These are phyloP conservation scores for Populus euphratica DNA, from an alignment of 345 rosid species.

Conservation along the genomic window DNA sequence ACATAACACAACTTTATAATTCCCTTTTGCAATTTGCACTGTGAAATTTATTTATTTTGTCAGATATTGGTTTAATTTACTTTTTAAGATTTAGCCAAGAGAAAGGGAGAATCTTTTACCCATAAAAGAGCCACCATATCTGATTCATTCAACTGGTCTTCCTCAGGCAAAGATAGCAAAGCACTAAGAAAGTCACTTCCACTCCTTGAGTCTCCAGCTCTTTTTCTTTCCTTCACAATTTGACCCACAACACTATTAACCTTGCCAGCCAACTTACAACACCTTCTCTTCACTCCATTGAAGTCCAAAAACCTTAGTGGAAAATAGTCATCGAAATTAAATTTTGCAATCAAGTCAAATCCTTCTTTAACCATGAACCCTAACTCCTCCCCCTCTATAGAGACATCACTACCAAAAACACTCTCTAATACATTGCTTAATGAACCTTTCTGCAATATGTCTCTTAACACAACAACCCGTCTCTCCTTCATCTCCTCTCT, in stretches of 20 bases:
- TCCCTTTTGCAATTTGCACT: too few species aligned
- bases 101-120: constrained; percentile 35
- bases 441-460: constrained; percentile 42
- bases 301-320: constrained; percentile 50
- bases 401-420: constrained; percentile 39
- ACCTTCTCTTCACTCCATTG: constrained; percentile 55
- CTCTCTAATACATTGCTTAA: constrained; percentile 47
- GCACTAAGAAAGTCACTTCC: constrained; percentile 47
- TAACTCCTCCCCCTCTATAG: constrained; percentile 21
- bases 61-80: not conserved
- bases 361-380: constrained; percentile 53
- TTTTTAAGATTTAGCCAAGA: not conserved
- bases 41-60: too few species aligned
- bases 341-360: constrained; percentile 41
- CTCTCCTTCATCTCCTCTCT: constrained; percentile 21
- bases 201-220: not conserved
- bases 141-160: constrained; percentile 45
- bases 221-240: constrained; percentile 39
- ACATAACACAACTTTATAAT: too few species aligned
- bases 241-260: constrained; percentile 40
- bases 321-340: constrained; percentile 57
- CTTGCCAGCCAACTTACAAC: constrained; percentile 36
- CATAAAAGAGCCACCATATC: constrained; percentile 55
- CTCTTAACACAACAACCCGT: constrained; percentile 38
- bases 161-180: constrained; percentile 51